Base-by-base conservation (phyloP, 116 monocot genomes). In the Cymodocea nodosa region DNA sequence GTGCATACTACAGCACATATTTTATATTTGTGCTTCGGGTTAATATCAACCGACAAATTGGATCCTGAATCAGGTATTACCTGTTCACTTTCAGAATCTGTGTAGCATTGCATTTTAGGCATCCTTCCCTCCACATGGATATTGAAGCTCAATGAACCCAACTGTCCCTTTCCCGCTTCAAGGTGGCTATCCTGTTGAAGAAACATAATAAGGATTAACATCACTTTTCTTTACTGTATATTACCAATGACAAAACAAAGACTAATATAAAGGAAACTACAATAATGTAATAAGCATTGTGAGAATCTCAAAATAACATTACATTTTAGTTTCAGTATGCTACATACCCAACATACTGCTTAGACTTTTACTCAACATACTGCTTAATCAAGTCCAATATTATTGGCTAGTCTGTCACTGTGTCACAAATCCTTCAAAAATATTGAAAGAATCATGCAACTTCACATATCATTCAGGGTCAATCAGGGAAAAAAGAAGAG, bases 51-150 rank as follows among this genome's bases (percentile, higher is more conserved):
- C 44, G 48, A 13, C 19, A 22, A 64, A 48, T 14, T 18, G 22
- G 50, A 50, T 51, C 15, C 50, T 61, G 70, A 39, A 49, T 76
- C 55, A 51, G 75, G 50, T 20, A 48, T n/a, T 62, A 68, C 58
- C 7, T 25, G 60, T 57, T 80, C 54, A 71, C 56, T 48, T 62
- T 70, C 77, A 61, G 81, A 58, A 25, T 23, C 70, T 65, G 72
- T 56, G 19, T 71, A 44, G 44, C 11, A 11, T 44, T 44, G 71
- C 61, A 68, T 67, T 60, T 23, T 74, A 10, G 76, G 70, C 62
- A 84, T 79, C 68, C 79, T 81, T 75, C 81, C 75, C 23, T 81
- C 81, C 70, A 81, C 81, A 23, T 78, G 81, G 56, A 40, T 51
- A 74, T 87, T 79, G n/a, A 81, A 74, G 66, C 72, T 87, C 64